Evolutionary conservation across 164 flowering plant species (phyloP).

Genomic region (Berberis thunbergii): DNA sequence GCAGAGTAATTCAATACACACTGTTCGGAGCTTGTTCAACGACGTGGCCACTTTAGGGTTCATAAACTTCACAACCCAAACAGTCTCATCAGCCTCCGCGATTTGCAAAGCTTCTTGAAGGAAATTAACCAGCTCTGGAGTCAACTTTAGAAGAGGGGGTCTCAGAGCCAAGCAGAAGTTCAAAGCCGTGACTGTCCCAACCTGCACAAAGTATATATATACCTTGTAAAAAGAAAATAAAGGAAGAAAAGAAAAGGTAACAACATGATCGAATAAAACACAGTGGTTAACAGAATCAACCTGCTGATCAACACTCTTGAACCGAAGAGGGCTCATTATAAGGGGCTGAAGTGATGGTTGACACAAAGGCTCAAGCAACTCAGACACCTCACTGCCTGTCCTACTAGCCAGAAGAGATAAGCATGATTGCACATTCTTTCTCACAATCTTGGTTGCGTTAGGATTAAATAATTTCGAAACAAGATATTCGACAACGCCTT

Average conservation of each 20-base stretch:
- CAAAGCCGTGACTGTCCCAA: conserved; percentile 93
- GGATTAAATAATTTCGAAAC: conserved; percentile 87
- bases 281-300: conserved; percentile 21
- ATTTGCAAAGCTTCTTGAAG: conserved; percentile 96
- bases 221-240: conserved; percentile 8
- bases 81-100: conserved; percentile 96
- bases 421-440: too few relatives aligned
- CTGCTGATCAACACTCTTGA: too few relatives aligned
- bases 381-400: too few relatives aligned
- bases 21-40: conserved; percentile 77
- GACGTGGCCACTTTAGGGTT: conserved; percentile 83
- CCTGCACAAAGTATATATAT: conserved; percentile 33
- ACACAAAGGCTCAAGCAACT: too few relatives aligned
- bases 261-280: too few relatives aligned
- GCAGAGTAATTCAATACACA: conserved; percentile 93
- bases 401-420: too few relatives aligned
- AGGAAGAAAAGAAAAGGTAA: background rate
- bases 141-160: conserved; percentile 94
- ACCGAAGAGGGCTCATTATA: too few relatives aligned
- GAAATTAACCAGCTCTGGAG: conserved; percentile 79
- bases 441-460: too few relatives aligned
- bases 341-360: too few relatives aligned
- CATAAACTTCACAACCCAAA: conserved; percentile 87
- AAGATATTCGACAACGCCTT: conserved; percentile 90
- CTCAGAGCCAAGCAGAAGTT: conserved; percentile 93